A percentile compares a stretch with the other conserved stretches of the same genome.
Conservation (phyloP, 169 alveolate species). For the Plasmodium yoelii region DNA sequence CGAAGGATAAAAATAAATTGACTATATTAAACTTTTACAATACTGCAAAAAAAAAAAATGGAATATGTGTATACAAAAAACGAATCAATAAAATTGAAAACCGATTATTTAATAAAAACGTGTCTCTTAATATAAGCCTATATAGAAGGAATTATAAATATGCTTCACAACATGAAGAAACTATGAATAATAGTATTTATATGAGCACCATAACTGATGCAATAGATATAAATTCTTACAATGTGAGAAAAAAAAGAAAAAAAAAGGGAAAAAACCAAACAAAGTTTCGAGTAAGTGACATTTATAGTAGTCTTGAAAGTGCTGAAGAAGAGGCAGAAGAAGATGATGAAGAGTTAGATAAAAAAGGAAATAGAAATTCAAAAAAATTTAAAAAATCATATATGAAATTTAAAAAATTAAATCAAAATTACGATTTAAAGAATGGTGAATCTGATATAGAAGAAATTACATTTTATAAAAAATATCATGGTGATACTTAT, state of each 20-base stretch:
- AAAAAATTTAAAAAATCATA: not conserved
- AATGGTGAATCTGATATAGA: constrained; percentile 48
- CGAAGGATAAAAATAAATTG: not conserved
- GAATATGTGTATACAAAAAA: constrained; percentile 3
- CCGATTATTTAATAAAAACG: not conserved
- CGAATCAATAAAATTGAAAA: constrained; percentile 2
- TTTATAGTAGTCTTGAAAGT: constrained; percentile 73
- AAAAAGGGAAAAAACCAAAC: not conserved
- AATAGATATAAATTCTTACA: not conserved
- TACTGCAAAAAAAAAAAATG: constrained; percentile 23
- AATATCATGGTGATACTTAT: constrained; percentile 15
- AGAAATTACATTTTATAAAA: constrained; percentile 41
- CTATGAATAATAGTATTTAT: not conserved
- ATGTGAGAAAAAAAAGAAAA: not conserved
- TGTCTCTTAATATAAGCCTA: constrained; percentile 1
- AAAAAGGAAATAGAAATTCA: not conserved
- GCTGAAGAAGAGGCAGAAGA: constrained; percentile 49
- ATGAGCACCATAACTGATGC: not conserved
- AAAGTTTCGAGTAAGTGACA: constrained; percentile 32
- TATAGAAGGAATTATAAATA: constrained; percentile 15
- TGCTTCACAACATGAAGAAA: not conserved
- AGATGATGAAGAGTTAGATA: constrained; percentile 3
- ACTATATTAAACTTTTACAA: constrained; percentile 6
- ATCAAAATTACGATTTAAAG: not conserved
- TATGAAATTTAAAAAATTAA: not conserved